Evolutionary conservation across 73 alveolate genomes (phyloP), one percentile per base, ranked within the genome.

Genomic region (Paramecium sexaurelia): DNA sequence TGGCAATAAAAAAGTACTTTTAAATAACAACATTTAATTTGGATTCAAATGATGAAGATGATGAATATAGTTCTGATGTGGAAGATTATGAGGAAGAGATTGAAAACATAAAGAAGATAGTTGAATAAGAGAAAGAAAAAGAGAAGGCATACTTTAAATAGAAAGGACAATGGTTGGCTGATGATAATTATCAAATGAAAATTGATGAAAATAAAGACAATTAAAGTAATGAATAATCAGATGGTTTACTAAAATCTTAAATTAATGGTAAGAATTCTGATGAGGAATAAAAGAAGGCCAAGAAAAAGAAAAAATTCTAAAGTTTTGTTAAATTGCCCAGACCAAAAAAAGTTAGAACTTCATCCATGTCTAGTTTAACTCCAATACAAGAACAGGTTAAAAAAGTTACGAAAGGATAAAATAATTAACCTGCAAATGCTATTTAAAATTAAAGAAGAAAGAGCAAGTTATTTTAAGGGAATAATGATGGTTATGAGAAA

Each of bases 21-120:
- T 22, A 40, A 6, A 45, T 24, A 5, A 78, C 55, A 22, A 39
- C 68, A 2, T 78, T 78, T 78, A 33, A 78, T 78, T 20, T 36
- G 33, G 43, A 45, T 3, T 71, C 86, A n/a, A 78, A 61, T 78
- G 90, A 78, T 10, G 90, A 78, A 11, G 68, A 78, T 41, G 41
- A 78, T 41, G 90, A 78, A 78, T 37, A 78, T 13, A 78, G 90
- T 43, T 78, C 90, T n/a, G 90, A 78, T 78, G 90, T 41, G 22
- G 73, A 45, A 41, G 68, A 40, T 26, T 78, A 78, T 41, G 39
- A 20, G 6, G 68, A 78, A 26, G 90, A 78, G 27, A 29, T 78
- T 20, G 55, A 78, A 78, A 61, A 78, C 19, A 78, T 78, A 3
- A 78, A 78, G 19, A 29, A 41, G 55, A 78, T 39, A 4, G 90